These are phyloP conservation scores for Celoporthe dispersa DNA, from an alignment of 2,329 filamentous ascomycete genomes.

Conservation along the genomic window DNA sequence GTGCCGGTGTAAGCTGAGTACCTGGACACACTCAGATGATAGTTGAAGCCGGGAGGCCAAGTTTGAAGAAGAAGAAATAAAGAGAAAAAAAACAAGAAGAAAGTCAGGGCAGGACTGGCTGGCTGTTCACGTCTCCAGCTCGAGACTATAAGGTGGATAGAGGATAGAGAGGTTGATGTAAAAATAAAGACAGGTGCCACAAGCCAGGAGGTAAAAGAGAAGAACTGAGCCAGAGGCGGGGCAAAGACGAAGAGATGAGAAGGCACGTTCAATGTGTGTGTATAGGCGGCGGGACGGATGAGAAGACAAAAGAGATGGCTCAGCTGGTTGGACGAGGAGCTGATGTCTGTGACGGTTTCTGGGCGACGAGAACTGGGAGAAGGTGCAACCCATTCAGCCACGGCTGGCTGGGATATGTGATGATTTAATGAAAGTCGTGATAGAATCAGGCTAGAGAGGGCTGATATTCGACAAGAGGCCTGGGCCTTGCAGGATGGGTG, in stretches of 20 bases:
- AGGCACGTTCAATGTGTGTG: neutral
- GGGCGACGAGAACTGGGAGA: neutral
- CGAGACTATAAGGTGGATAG: neutral
- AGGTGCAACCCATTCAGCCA: constrained; percentile 18
- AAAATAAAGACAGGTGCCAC: neutral
- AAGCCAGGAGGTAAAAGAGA: neutral
- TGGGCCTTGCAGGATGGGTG: constrained; percentile 22
- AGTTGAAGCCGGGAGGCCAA: neutral
- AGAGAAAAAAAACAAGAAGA: neutral
- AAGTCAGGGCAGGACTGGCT: neutral
- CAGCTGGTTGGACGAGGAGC: neutral
- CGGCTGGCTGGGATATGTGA: constrained; percentile 25
- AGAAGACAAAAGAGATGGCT: constrained; percentile 10
- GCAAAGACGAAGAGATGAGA: neutral
- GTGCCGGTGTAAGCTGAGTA: constrained; percentile 9
- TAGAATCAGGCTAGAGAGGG: constrained; percentile 23
- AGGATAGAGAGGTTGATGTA: neutral
- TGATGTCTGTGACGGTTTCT: neutral
- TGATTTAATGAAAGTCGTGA: constrained; percentile 29
- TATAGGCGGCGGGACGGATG: neutral
- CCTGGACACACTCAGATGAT: neutral
- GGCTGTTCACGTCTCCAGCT: neutral
- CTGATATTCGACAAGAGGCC: constrained; percentile 22
- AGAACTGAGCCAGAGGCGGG: neutral
- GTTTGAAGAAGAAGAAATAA: neutral